Evolutionary conservation across 768 basidiomycete species (phyloP).

Genomic region (Rhodotorula toruloides): DNA sequence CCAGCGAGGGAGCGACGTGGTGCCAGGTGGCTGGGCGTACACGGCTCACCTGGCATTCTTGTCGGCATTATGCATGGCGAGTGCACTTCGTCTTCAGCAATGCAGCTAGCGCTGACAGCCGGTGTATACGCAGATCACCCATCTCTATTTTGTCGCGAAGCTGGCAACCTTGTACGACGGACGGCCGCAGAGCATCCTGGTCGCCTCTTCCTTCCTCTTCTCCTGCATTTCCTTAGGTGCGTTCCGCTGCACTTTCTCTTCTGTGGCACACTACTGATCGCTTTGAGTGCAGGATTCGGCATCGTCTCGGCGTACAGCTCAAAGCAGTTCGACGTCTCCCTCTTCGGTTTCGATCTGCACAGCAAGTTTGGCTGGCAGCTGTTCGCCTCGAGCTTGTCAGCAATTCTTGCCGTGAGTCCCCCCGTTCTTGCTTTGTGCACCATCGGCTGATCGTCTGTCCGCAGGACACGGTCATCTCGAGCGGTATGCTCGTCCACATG

Average conservation of each 20-base stretch:
- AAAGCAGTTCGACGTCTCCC: fast-evolving
- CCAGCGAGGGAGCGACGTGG: not conserved
- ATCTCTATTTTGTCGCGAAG: too few relatives aligned
- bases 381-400: not conserved
- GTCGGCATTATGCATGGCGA: too few relatives aligned
- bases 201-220: not conserved
- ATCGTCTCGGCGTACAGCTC: conserved; percentile 11
- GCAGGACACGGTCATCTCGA: conserved; percentile 7
- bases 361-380: conserved; percentile 4
- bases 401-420: conserved; percentile 3
- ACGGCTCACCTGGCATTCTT: too few relatives aligned
- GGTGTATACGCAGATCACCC: too few relatives aligned
- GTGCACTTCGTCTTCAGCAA: too few relatives aligned
- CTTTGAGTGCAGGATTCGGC: not conserved
- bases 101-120: too few relatives aligned
- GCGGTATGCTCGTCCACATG: conserved; percentile 3
- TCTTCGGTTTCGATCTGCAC: conserved; percentile 3
- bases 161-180: too few relatives aligned
- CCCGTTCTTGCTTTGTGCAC: not conserved
- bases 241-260: not conserved
- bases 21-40: too few relatives aligned
- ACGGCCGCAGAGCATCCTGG: too few relatives aligned
- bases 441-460: too few relatives aligned
- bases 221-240: not conserved
- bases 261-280: not conserved